Evolutionary conservation across 2,329 filamentous ascomycete species (phyloP).

Genomic region (Tolypocladium album): DNA sequence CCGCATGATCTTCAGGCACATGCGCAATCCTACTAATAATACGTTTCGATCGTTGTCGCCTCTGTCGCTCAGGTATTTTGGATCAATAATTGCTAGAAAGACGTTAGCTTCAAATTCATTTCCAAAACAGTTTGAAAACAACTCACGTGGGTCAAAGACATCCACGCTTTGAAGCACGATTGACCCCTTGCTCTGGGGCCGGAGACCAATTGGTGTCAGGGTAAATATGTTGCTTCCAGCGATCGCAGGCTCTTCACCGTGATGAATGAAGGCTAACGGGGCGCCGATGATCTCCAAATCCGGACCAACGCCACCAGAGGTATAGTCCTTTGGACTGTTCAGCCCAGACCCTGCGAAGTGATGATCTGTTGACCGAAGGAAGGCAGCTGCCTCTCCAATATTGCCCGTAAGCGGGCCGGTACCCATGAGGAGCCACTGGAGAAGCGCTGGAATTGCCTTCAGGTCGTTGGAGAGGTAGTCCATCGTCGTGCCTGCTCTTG

Average conservation of each 20-base stretch:
- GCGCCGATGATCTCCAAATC: background rate
- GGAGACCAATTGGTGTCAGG: background rate
- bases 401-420: background rate
- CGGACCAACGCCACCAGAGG: background rate
- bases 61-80: background rate
- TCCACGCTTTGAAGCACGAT: background rate
- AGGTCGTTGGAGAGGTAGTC: background rate
- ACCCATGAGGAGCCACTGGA: background rate
- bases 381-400: background rate
- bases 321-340: background rate
- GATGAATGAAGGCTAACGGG: background rate
- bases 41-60: background rate
- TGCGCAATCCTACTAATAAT: background rate
- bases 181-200: background rate
- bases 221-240: background rate
- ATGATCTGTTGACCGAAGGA: background rate
- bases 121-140: background rate
- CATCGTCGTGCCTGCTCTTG: background rate
- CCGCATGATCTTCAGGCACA: background rate
- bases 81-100: background rate
- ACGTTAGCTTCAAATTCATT: background rate
- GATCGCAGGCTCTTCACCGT: background rate
- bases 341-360: background rate
- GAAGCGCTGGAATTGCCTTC: background rate
- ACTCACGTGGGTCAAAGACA: background rate